A percentile compares a stretch with the other conserved stretches of the same genome.
These are phyloP conservation scores for Lepidium africanum DNA, from an alignment of 345 rosid species.

Conservation along the genomic window DNA sequence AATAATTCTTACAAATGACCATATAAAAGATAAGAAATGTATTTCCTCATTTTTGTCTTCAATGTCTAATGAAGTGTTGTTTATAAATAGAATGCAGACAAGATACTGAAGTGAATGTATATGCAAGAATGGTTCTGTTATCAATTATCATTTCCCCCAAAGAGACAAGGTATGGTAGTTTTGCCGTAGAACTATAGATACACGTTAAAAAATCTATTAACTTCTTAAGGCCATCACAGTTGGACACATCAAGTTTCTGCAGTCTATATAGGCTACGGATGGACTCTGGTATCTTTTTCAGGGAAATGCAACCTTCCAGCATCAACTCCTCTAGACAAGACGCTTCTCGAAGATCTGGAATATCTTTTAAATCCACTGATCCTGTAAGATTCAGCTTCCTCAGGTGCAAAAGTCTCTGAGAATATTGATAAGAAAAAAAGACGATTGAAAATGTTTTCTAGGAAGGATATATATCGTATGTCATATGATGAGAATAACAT, in stretches of 20 bases:
- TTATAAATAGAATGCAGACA: neutral
- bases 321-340: neutral
- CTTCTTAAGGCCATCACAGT: neutral
- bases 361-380: neutral
- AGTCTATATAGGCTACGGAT: neutral
- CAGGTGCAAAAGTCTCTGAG: neutral
- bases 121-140: neutral
- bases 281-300: neutral
- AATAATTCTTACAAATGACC: too few species aligned
- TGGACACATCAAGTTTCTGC: conserved; percentile 8
- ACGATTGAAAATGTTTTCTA: neutral
- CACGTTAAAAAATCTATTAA: neutral
- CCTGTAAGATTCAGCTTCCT: neutral
- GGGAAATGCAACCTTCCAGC: neutral
- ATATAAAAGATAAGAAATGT: too few species aligned
- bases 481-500: neutral
- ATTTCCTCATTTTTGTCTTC: neutral
- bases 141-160: neutral
- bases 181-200: neutral
- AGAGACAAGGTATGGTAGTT: neutral
- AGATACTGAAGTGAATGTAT: neutral
- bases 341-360: neutral
- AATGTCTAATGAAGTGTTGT: neutral
- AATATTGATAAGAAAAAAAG: neutral
- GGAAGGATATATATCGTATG: neutral